phyloP scores from a whole-genome alignment of 495 filamentous ascomycete species.

The Aspergillus coremiiformis region DNA sequence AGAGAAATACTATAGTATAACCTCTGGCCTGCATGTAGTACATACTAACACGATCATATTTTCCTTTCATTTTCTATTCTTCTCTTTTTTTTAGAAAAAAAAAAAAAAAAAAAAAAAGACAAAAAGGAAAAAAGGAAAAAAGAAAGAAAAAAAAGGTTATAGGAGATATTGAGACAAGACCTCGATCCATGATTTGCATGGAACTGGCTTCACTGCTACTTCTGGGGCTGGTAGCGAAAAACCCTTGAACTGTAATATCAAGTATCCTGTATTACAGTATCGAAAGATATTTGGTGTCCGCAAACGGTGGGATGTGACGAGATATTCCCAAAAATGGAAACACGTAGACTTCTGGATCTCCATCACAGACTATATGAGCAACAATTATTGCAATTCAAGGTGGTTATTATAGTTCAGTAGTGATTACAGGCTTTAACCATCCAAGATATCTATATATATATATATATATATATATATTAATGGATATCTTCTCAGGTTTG shows the following conservation, averaged over 20 bases:
- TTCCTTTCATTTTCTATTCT: too few species aligned
- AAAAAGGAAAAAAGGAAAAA: neutral
- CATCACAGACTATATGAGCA: neutral
- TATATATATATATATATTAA: neutral
- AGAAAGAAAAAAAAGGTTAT: neutral
- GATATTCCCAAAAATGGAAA: neutral
- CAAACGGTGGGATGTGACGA: neutral
- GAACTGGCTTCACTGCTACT: neutral
- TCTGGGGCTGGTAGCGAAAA: constrained; percentile 9
- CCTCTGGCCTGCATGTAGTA: too few species aligned
- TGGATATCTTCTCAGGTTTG: neutral
- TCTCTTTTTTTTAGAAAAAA: too few species aligned
- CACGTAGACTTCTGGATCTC: neutral
- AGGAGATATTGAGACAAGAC: neutral
- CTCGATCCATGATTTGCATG: neutral
- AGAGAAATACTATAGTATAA: too few species aligned
- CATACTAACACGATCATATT: too few species aligned
- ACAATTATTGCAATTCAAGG: neutral
- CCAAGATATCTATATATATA: too few species aligned
- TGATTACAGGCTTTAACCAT: too few species aligned
- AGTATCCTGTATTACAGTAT: neutral
- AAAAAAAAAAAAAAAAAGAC: neutral
- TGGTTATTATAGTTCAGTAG: neutral
- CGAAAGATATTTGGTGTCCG: neutral
- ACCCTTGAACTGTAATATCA: constrained; percentile 1